Base-by-base conservation (phyloP, 1,139 yeast species). In the Debaryomycetaceae sp. region DNA sequence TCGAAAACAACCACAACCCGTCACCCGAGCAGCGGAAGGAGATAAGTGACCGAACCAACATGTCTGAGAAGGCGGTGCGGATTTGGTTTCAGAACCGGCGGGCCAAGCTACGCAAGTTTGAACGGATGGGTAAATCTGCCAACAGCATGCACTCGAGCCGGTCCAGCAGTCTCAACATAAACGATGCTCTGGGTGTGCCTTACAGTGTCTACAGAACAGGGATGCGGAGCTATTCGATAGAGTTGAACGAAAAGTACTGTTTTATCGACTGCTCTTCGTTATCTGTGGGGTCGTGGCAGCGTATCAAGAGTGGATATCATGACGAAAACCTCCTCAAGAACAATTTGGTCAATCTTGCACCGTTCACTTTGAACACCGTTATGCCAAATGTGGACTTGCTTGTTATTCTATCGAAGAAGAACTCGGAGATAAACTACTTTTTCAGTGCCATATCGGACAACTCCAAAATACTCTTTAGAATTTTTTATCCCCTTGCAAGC, bases 61-160 rank as follows among this genome's bases (percentile, higher is more conserved):
- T 91, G 92, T 81, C 92, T 6, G 96, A 89, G 54, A 78, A 95
- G 49, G 89, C 95, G 5, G 96, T 91, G 3, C 75, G 96, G 42
- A 89, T 91, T 37, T 91, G 98, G 98, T 91, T 91, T 57, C 98
- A 91, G 59, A 91, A 91, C 58, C 71, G 94, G 51, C 67, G 97
- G 45, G 96, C 96, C 15, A 88, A 88, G 56, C 73, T 80, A 37
- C 74, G 91, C 55, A 81, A 78, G 53, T 56, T 73, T 48, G 83
- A 78, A 49, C 66, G 81, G 40, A 57, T 73, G 58, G 70, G 66
- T 1, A 43, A 53, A 35, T 39, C 47, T 6, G n/a, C 42, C 11
- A 42, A 42, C 8, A 46, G 51, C 32, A 41, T 47, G 17, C 43
- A 48, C 33, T 45, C 52, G 5, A 45, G 51, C 17, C 45, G 67